These are phyloP conservation scores for Tetrapyrgos nigripes DNA, from an alignment of 1,284 basidiomycete genomes.

Conservation along the genomic window DNA sequence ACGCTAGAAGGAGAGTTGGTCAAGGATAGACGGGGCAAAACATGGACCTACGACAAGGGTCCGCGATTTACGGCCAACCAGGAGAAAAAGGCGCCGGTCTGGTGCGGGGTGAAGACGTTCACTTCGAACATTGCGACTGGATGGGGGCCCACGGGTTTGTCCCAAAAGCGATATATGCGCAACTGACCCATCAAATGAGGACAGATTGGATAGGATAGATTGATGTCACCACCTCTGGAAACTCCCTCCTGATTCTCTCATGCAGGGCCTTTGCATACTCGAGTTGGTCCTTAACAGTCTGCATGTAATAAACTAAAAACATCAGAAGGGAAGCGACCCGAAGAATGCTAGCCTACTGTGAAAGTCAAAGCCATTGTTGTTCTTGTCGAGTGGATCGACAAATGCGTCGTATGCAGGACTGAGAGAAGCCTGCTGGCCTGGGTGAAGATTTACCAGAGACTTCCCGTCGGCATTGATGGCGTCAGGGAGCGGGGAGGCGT, in stretches of 20 bases:
- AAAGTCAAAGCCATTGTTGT: constrained; percentile 71
- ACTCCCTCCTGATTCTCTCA: constrained; percentile 68
- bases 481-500: constrained; percentile 54
- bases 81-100: constrained; percentile 69
- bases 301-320: constrained; percentile 67
- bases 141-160: constrained; percentile 71
- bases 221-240: constrained; percentile 63
- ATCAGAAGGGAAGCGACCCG: background rate
- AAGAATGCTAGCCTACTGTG: constrained; percentile 52
- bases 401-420: constrained; percentile 61
- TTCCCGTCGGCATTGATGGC: constrained; percentile 63
- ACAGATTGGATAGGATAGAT: constrained; percentile 1
- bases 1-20: constrained; percentile 49
- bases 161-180: constrained; percentile 70
- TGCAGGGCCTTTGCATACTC: constrained; percentile 66
- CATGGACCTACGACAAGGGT: constrained; percentile 64
- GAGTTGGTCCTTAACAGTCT: constrained; percentile 47
- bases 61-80: constrained; percentile 71
- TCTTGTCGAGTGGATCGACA: constrained; percentile 55
- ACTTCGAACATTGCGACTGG: constrained; percentile 76
- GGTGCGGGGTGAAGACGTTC: constrained; percentile 68
- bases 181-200: constrained; percentile 47
- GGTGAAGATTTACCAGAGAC: constrained; percentile 56
- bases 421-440: constrained; percentile 34
- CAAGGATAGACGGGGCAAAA: background rate